Evolutionary conservation across 177 flowering plant species (phyloP).

Genomic region (Vitis hybrid): DNA sequence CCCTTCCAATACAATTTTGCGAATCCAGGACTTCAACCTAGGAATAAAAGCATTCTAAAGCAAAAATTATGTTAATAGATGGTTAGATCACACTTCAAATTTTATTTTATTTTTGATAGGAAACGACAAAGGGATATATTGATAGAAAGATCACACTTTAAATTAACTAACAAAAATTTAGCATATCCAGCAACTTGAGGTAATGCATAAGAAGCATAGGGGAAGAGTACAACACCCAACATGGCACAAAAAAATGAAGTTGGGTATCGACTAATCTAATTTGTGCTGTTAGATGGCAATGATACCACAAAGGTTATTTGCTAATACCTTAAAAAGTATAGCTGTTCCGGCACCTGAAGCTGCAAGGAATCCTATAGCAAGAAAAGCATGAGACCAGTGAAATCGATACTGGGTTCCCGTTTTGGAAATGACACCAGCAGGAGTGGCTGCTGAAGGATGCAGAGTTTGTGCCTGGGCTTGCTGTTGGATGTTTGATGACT

Average conservation of each 20-base stretch:
- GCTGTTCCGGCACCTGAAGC: slow-evolving; percentile 92
- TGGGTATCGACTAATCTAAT: not conserved
- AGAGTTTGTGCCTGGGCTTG: slow-evolving; percentile 48
- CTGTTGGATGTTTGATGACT: slow-evolving; percentile 43
- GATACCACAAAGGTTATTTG: not conserved
- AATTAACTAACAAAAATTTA: not conserved
- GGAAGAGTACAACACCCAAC: not conserved
- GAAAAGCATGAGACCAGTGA: slow-evolving; percentile 83
- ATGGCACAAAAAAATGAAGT: not conserved
- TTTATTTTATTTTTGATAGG: no score
- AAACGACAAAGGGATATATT: no score
- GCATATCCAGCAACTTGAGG: not conserved
- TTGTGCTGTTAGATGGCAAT: not conserved
- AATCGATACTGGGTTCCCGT: slow-evolving; percentile 41
- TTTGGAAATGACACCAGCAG: slow-evolving; percentile 39
- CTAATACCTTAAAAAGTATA: slow-evolving; percentile 70
- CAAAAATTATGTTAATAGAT: slow-evolving; percentile 13
- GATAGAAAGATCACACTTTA: not conserved
- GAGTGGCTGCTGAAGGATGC: slow-evolving; percentile 58
- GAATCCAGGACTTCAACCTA: slow-evolving; percentile 89
- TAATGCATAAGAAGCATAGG: not conserved
- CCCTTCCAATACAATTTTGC: slow-evolving; percentile 73
- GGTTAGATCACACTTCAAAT: not conserved
- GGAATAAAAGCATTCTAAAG: slow-evolving; percentile 77
- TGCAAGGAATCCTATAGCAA: slow-evolving; percentile 79